Evolutionary conservation across 2,329 filamentous ascomycete species (phyloP).

Genomic region (Polychaeton citri): DNA sequence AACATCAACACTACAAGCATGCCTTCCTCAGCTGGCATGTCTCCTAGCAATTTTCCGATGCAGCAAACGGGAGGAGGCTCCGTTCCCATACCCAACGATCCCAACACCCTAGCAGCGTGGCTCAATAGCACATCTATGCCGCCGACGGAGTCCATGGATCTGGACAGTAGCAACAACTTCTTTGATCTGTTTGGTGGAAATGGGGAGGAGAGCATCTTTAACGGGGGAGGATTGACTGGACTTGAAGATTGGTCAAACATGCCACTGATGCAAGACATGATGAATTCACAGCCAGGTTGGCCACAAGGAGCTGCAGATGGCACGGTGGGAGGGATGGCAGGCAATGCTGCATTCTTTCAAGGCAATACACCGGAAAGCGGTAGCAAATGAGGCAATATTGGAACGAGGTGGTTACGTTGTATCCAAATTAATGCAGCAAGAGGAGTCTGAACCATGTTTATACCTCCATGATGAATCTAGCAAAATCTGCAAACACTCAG

Average conservation of each 20-base stretch:
- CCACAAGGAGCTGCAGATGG: neutral
- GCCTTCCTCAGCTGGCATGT: neutral
- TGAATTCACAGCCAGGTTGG: too few species aligned
- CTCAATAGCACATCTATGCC: neutral
- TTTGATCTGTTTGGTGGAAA: slow-evolving; percentile 6
- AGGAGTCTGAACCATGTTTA: too few species aligned
- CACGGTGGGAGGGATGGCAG: too few species aligned
- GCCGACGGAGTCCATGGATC: slow-evolving; percentile 7
- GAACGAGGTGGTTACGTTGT: too few species aligned
- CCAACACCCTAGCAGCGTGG: neutral
- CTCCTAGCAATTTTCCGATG: neutral
- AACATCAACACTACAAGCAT: neutral
- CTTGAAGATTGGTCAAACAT: slow-evolving; percentile 13
- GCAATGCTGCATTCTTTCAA: too few species aligned
- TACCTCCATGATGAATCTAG: too few species aligned
- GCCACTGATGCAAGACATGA: too few species aligned
- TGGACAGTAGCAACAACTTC: slow-evolving; percentile 7
- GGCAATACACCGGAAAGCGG: too few species aligned
- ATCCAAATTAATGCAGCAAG: too few species aligned
- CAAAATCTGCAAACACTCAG: too few species aligned
- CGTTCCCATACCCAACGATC: neutral
- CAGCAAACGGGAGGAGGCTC: neutral
- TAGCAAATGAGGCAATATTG: too few species aligned
- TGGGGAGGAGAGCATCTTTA: slow-evolving; percentile 7
- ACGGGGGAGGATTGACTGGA: slow-evolving; percentile 12